A percentile compares a stretch with the other conserved stretches of the same genome.
Evolutionary conservation across 139 green algal species (phyloP).

Genomic region (Raphidocelis subcapitata): DNA sequence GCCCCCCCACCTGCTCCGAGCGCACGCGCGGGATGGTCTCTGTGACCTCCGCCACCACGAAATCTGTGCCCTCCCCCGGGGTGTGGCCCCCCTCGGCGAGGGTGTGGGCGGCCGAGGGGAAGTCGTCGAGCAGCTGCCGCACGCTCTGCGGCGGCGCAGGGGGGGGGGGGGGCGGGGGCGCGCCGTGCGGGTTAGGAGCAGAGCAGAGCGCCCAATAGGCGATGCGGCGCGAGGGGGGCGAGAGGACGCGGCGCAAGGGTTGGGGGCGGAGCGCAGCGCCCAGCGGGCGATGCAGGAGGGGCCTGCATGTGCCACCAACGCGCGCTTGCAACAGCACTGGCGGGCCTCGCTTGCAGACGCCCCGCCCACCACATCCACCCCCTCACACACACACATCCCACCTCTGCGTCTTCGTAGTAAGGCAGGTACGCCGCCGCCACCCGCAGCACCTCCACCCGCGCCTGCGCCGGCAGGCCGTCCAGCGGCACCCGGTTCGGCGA

Average conservation of each 20-base stretch:
- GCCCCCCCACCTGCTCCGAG: constrained; percentile 11
- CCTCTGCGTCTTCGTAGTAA: constrained; percentile 13
- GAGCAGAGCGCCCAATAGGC: too few species aligned
- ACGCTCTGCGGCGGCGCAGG: constrained; percentile 16
- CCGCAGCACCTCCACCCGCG: constrained; percentile 4
- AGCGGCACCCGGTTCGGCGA: background rate
- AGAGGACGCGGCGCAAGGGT: too few species aligned
- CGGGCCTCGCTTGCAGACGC: too few species aligned
- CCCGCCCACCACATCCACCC: background rate
- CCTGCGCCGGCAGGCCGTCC: constrained; percentile 14
- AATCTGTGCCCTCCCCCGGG: constrained; percentile 41
- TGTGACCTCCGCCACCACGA: constrained; percentile 48
- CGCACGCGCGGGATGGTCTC: constrained; percentile 43
- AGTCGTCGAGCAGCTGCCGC: constrained; percentile 24
- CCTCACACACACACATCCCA: background rate
- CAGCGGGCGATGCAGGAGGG: too few species aligned
- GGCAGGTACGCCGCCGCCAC: constrained; percentile 26
- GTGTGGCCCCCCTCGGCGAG: constrained; percentile 19
- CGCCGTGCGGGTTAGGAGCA: too few species aligned
- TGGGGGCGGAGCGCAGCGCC: too few species aligned
- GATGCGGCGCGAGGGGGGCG: too few species aligned
- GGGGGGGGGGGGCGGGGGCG: too few species aligned
- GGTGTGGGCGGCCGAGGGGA: constrained; percentile 36
- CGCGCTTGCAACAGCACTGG: too few species aligned
- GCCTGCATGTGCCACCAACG: too few species aligned